phyloP scores from a whole-genome alignment of 176 grass and related monocot genomes.

The Stipa capillata region DNA sequence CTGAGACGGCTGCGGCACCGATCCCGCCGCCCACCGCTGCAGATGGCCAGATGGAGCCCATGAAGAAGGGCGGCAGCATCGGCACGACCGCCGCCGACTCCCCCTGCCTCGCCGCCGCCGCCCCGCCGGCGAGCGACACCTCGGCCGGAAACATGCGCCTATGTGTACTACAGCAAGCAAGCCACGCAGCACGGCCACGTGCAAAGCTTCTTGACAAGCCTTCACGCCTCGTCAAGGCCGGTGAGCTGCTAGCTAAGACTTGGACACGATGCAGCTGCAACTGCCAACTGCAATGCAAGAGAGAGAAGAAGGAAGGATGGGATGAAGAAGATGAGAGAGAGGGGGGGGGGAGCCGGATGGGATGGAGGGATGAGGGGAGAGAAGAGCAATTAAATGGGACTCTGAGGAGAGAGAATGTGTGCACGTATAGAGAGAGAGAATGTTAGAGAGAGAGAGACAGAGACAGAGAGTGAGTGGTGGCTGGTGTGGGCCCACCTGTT shows the following conservation, averaged over 20 bases:
- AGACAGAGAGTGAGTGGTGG: not conserved
- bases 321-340: not conserved
- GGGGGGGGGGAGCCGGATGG: not conserved
- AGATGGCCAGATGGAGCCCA: constrained; percentile 34
- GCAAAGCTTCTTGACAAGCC: not conserved
- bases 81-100: not conserved
- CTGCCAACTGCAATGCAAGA: not conserved
- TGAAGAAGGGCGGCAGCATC: constrained; percentile 52
- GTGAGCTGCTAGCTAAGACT: not conserved
- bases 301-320: not conserved
- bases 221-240: not conserved
- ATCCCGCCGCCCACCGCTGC: not conserved
- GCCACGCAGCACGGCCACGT: too few species aligned
- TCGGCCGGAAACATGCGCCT: constrained; percentile 31
- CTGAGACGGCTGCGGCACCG: not conserved
- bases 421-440: not conserved
- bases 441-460: not conserved
- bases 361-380: constrained; percentile 13
- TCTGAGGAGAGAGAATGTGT: constrained; percentile 1
- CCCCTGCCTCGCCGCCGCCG: not conserved
- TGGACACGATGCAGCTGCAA: not conserved
- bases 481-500: constrained; percentile 30
- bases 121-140: not conserved
- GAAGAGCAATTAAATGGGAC: constrained; percentile 9
- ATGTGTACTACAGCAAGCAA: too few species aligned